These are phyloP conservation scores for Graphium sp. DNA, from an alignment of 2,329 filamentous ascomycete genomes.

Conservation along the genomic window DNA sequence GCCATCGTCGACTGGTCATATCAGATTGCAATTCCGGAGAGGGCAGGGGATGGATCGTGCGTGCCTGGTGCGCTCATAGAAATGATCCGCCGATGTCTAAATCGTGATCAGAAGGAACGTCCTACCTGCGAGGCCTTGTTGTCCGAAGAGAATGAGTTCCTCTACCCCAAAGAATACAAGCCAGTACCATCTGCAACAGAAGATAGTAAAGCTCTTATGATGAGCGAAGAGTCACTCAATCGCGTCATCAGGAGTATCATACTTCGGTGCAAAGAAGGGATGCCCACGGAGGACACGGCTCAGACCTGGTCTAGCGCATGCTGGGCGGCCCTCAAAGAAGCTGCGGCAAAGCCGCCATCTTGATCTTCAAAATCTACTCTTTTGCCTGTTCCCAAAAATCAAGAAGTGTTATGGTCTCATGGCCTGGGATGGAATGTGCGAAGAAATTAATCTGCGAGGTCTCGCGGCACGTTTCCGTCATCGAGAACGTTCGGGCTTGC, in stretches of 20 bases:
- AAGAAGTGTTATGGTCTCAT: too few relatives aligned
- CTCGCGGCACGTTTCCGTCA: too few relatives aligned
- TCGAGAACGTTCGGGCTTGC: too few relatives aligned
- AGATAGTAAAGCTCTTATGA: conserved; percentile 37
- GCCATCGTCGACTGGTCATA: conserved; percentile 71
- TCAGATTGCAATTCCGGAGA: conserved; percentile 52
- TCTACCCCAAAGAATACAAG: conserved; percentile 43
- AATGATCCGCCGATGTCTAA: conserved; percentile 48
- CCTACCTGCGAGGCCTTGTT: conserved; percentile 48
- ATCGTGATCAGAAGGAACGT: conserved; percentile 42
- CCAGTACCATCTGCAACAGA: conserved; percentile 42
- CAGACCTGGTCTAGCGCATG: too few relatives aligned
- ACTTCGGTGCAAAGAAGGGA: conserved; percentile 36
- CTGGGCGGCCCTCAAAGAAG: too few relatives aligned
- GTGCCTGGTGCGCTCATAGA: conserved; percentile 42
- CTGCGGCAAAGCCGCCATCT: too few relatives aligned
- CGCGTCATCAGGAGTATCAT: conserved; percentile 48
- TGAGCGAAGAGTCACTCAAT: conserved; percentile 44
- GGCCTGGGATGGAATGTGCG: too few relatives aligned
- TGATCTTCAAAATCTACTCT: too few relatives aligned
- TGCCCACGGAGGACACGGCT: conserved; percentile 43
- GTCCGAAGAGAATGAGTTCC: conserved; percentile 39
- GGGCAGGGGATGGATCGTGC: conserved; percentile 46
- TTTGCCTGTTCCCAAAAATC: too few relatives aligned
- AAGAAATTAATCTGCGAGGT: too few relatives aligned